These are phyloP conservation scores for Trichoderma sp. DNA, from an alignment of 2,329 filamentous ascomycete species.

Conservation along the genomic window DNA sequence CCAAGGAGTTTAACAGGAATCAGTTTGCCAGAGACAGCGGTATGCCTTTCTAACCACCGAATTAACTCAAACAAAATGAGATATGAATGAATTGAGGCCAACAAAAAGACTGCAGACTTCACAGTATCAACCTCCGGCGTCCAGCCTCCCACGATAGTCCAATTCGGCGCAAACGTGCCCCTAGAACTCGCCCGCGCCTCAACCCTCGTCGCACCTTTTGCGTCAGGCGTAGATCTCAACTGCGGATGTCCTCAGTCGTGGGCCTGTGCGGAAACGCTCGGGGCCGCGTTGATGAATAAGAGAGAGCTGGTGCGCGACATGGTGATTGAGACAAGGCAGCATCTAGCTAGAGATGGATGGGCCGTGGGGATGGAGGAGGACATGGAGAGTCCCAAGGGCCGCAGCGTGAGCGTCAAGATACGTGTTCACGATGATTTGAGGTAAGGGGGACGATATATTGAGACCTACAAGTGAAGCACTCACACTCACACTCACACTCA, in stretches of 20 bases:
- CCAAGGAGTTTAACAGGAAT: constrained; percentile 67
- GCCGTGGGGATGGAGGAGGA: constrained; percentile 45
- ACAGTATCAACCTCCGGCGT: constrained; percentile 53
- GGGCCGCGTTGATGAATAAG: constrained; percentile 66
- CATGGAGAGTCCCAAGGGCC: constrained; percentile 43
- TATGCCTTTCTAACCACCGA: constrained; percentile 29
- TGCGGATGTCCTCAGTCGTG: constrained; percentile 72
- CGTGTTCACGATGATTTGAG: constrained; percentile 64
- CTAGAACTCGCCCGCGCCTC: constrained; percentile 62
- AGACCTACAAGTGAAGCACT: background rate
- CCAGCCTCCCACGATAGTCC: constrained; percentile 62
- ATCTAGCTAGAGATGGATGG: constrained; percentile 54
- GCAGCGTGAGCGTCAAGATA: constrained; percentile 69
- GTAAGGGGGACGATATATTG: constrained; percentile 27
- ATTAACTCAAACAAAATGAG: background rate
- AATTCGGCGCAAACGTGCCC: constrained; percentile 64
- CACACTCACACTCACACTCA: background rate
- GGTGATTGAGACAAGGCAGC: constrained; percentile 55
- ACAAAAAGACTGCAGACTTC: constrained; percentile 47
- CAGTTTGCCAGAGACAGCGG: constrained; percentile 59
- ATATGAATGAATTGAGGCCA: background rate
- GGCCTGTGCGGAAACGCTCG: constrained; percentile 66
- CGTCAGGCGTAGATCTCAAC: constrained; percentile 67
- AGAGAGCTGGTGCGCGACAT: constrained; percentile 66
- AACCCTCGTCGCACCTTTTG: constrained; percentile 58